Conservation (phyloP, 768 basidiomycete species). For the Suillus bovinus region DNA sequence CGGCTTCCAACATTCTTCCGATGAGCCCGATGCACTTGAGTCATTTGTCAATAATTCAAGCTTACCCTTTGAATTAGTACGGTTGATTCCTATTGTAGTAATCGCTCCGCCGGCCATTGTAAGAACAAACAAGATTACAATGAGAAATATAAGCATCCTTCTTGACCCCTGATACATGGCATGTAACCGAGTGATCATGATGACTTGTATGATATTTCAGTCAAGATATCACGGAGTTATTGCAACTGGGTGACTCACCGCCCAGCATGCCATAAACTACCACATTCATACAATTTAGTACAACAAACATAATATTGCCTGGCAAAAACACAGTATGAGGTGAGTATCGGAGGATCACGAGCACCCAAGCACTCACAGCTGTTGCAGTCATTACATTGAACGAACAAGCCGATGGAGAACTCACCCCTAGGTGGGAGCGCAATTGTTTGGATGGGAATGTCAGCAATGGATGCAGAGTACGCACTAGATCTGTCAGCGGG, state of each 20-base stretch:
- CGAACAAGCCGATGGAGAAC: not conserved
- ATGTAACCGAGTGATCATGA: slow-evolving; percentile 3
- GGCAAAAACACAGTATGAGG: not conserved
- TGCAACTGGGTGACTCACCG: not conserved
- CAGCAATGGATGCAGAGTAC: not conserved
- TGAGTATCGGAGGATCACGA: not conserved
- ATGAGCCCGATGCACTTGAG: not conserved
- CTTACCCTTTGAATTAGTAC: not conserved
- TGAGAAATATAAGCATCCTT: slow-evolving; percentile 1
- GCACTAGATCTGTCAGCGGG: not conserved
- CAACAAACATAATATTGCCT: not conserved
- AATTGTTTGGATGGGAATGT: not conserved
- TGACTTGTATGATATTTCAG: not conserved
- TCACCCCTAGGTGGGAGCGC: not conserved
- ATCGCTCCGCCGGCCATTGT: not conserved
- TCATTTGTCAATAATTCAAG: not conserved
- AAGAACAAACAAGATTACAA: not conserved
- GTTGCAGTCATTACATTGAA: not conserved
- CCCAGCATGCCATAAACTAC: not conserved
- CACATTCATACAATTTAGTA: not conserved
- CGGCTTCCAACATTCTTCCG: not conserved
- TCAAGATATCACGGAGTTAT: not conserved
- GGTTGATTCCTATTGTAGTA: not conserved
- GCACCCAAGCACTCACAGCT: not conserved
- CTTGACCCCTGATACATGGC: slow-evolving; percentile 1